A percentile compares a stretch with the other conserved stretches of the same genome.
Evolutionary conservation across 176 grass and related monocot genomes (phyloP).

Genomic region (Hordeum vulgare): MorexV3_pseudomolecules_assembly NC_058520.1:415382398-415382897

Average conservation of each 20-base stretch:
- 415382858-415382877: slow-evolving; percentile 32
- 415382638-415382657: background rate
- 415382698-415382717: slow-evolving; percentile 28
- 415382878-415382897: slow-evolving; percentile 54
- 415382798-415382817: background rate
- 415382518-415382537: slow-evolving; percentile 1
- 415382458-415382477: too few species aligned
- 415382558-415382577: background rate
- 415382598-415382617: background rate
- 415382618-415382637: background rate
- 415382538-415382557: background rate
- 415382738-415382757: slow-evolving; percentile 51
- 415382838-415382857: background rate
- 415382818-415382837: background rate
- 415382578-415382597: background rate
- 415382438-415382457: too few species aligned
- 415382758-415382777: slow-evolving; percentile 80
- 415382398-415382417: too few species aligned
- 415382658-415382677: slow-evolving; percentile 14
- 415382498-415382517: too few species aligned
- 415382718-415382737: slow-evolving; percentile 75
- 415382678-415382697: slow-evolving; percentile 7
- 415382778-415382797: background rate
- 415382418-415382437: too few species aligned
- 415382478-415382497: too few species aligned